These are phyloP conservation scores for Saksenaea vasiformis DNA, from an alignment of 371 early-diverging fungal genomes.

Conservation along the genomic window DNA sequence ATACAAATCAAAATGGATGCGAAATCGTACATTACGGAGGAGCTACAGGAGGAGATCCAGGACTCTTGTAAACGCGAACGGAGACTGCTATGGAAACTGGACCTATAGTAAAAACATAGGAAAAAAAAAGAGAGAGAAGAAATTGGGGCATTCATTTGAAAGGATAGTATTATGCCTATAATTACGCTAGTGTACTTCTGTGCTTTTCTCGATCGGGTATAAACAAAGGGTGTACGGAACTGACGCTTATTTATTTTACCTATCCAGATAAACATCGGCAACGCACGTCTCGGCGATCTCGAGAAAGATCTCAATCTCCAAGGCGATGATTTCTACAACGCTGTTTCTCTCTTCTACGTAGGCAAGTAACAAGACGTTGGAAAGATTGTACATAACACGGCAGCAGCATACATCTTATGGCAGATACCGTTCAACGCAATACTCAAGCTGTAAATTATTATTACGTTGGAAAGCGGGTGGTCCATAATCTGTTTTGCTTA, in stretches of 20 bases:
- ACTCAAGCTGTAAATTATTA: constrained; percentile 9
- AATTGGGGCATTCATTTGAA: too few species aligned
- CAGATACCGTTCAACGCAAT: constrained; percentile 14
- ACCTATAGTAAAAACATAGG: constrained; percentile 11
- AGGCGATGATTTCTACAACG: constrained; percentile 21
- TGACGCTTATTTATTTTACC: neutral
- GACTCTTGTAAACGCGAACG: neutral
- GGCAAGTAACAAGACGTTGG: neutral
- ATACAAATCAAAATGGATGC: constrained; percentile 73
- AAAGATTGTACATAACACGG: neutral
- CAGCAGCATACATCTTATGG: constrained; percentile 12
- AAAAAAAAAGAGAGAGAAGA: too few species aligned
- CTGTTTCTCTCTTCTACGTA: constrained; percentile 15
- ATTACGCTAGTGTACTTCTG: constrained; percentile 14
- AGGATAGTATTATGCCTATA: constrained; percentile 9
- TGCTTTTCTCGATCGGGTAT: constrained; percentile 16
- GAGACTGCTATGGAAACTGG: constrained; percentile 11
- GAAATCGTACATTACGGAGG: constrained; percentile 76
- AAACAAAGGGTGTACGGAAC: neutral
- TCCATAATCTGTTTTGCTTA: neutral
- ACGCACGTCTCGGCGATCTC: constrained; percentile 16
- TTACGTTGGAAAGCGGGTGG: too few species aligned
- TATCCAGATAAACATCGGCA: constrained; percentile 17
- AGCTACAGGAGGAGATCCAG: constrained; percentile 44
- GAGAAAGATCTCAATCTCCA: constrained; percentile 13